Evolutionary conservation across 176 grass and related monocot genomes (phyloP).

Genomic region (Phyllostachys edulis): DNA sequence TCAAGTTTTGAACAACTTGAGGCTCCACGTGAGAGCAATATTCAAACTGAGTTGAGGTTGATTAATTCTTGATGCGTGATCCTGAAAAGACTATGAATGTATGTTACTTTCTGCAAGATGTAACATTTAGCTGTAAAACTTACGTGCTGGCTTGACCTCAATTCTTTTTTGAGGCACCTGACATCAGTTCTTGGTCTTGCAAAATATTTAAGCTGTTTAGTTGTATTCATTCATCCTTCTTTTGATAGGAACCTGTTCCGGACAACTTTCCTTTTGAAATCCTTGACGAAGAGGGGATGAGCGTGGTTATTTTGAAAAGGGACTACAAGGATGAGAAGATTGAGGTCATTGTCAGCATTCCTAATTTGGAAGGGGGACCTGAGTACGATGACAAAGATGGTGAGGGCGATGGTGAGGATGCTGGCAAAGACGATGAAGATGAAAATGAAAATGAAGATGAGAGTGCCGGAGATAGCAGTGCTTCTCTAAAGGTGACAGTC

Average conservation of each 20-base stretch:
- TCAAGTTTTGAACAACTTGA: conserved; percentile 16
- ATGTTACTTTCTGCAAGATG: neutral
- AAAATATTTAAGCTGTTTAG: neutral
- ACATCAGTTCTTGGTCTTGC: neutral
- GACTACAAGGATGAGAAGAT: conserved; percentile 73
- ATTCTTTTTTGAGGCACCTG: neutral
- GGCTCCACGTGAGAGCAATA: neutral
- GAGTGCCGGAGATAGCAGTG: conserved; percentile 43
- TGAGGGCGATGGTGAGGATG: conserved; percentile 27
- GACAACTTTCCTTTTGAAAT: conserved; percentile 81
- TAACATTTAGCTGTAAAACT: neutral
- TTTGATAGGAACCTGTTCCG: conserved; percentile 60
- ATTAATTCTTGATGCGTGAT: neutral
- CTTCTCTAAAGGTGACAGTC: conserved; percentile 65
- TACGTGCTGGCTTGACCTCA: neutral
- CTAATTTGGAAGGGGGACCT: conserved; percentile 66
- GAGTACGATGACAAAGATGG: conserved; percentile 45
- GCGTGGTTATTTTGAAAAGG: conserved; percentile 62
- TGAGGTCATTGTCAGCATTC: conserved; percentile 80
- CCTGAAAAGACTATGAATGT: neutral
- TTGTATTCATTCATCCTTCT: neutral
- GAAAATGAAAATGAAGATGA: conserved; percentile 36
- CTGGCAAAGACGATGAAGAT: conserved; percentile 22
- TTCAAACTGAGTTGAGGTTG: conserved; percentile 10
- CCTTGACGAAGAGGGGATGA: conserved; percentile 70